phyloP scores from a whole-genome alignment of 2,329 filamentous ascomycete genomes.

The Aureobasidium leucospermi region DNA sequence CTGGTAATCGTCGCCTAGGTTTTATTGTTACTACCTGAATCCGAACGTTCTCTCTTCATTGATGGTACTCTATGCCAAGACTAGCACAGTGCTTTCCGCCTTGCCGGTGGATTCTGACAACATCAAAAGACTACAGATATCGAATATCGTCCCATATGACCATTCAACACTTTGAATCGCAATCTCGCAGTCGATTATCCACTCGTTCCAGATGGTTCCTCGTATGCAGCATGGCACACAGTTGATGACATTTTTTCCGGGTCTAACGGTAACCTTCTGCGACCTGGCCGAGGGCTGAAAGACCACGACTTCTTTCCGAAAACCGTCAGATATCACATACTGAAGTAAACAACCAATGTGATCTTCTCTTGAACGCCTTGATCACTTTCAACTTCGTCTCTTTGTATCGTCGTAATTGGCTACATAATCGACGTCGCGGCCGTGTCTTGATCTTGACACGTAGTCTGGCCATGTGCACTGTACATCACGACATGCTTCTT shows the following conservation, averaged over 20 bases:
- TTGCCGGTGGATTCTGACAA: conserved; percentile 6
- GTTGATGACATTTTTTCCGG: neutral
- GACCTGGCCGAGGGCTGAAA: neutral
- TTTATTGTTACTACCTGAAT: conserved; percentile 8
- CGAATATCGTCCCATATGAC: neutral
- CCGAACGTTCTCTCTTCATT: conserved; percentile 11
- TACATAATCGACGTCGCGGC: no score
- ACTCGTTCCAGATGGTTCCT: neutral
- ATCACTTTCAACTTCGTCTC: neutral
- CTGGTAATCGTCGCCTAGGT: neutral
- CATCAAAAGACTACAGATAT: conserved; percentile 2
- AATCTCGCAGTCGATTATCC: neutral
- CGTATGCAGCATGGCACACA: neutral
- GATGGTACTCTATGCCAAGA: conserved; percentile 12
- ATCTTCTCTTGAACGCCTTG: neutral
- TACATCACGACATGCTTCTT: no score
- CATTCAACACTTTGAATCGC: neutral
- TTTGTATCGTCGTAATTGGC: neutral
- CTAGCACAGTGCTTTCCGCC: conserved; percentile 10
- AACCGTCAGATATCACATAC: neutral
- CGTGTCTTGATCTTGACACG: no score
- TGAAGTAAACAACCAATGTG: neutral
- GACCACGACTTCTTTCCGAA: neutral
- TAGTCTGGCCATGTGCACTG: neutral
- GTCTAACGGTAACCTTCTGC: conserved; percentile 2